phyloP scores from a whole-genome alignment of 1,284 basidiomycete genomes.

The Caloboletus inedulis region DNA sequence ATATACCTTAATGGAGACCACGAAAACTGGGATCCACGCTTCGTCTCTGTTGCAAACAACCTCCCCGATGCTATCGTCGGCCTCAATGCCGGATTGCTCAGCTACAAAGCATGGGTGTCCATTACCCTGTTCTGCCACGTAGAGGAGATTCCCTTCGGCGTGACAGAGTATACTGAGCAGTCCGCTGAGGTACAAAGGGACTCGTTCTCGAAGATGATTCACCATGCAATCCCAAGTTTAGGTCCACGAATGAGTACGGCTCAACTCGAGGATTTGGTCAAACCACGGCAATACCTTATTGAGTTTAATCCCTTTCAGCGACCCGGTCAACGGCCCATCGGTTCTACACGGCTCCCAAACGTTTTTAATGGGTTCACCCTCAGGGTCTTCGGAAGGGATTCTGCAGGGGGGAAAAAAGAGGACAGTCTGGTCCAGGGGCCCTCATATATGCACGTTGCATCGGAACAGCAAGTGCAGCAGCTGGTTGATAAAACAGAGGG shows the following conservation, averaged over 20 bases:
- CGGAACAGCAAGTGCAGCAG: constrained; percentile 7
- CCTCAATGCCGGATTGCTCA: constrained; percentile 39
- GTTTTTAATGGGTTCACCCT: constrained; percentile 40
- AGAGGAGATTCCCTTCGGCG: constrained; percentile 36
- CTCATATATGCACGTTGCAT: background rate
- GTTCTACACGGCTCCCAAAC: constrained; percentile 34
- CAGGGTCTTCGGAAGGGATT: constrained; percentile 28
- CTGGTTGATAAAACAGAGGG: constrained; percentile 14
- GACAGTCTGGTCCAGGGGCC: background rate
- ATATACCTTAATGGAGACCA: constrained; percentile 34
- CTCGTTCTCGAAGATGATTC: constrained; percentile 29
- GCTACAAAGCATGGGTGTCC: constrained; percentile 35
- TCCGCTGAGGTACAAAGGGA: constrained; percentile 35
- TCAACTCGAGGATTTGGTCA: constrained; percentile 26
- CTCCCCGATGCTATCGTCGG: constrained; percentile 38
- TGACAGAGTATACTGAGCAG: constrained; percentile 43
- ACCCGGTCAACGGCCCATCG: constrained; percentile 37
- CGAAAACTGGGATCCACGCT: constrained; percentile 33
- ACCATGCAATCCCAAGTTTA: constrained; percentile 22
- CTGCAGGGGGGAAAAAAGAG: constrained; percentile 2
- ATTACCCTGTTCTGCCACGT: constrained; percentile 33
- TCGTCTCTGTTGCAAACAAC: constrained; percentile 14
- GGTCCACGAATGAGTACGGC: constrained; percentile 22
- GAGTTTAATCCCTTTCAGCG: constrained; percentile 39
- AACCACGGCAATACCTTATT: constrained; percentile 32